Conservation (phyloP, 2,329 filamentous ascomycete genomes). For the Stagonosporopsis chrysanthemi region DNA sequence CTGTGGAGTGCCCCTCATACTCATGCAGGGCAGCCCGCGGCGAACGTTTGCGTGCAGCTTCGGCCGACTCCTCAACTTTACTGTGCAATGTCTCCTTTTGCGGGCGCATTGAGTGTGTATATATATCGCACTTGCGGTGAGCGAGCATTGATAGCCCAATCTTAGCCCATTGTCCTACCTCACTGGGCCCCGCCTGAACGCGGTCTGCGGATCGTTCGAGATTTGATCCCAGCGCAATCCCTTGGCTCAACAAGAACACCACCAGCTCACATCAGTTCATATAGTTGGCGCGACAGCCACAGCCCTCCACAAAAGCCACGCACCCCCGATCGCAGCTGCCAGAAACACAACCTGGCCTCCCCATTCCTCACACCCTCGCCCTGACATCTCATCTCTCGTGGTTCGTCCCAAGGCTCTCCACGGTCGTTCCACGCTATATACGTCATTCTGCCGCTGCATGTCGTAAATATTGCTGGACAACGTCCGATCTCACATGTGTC, state of each 20-base stretch:
- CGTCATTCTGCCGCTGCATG: constrained; percentile 36
- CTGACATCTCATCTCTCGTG: constrained; percentile 8
- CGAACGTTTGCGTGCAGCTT: neutral
- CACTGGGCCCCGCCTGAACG: constrained; percentile 21
- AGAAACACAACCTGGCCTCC: constrained; percentile 6
- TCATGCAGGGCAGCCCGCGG: constrained; percentile 3
- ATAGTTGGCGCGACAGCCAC: constrained; percentile 12
- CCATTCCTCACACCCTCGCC: neutral
- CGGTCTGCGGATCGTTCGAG: constrained; percentile 30
- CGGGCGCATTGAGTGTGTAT: neutral
- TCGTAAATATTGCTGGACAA: constrained; percentile 24
- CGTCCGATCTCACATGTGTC: constrained; percentile 39
- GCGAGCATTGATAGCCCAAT: constrained; percentile 27
- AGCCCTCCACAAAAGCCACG: constrained; percentile 3
- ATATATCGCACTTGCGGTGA: constrained; percentile 17
- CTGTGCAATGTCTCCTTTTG: constrained; percentile 18
- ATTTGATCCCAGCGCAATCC: constrained; percentile 34
- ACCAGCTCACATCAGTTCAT: constrained; percentile 13
- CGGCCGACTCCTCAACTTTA: neutral
- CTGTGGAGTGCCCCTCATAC: neutral
- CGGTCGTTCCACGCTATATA: constrained; percentile 25
- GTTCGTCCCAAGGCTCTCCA: constrained; percentile 9
- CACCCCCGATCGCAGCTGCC: neutral
- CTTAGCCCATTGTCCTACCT: constrained; percentile 20
- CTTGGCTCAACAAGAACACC: constrained; percentile 42